Evolutionary conservation across 2,329 filamentous ascomycete genomes (phyloP).

Genomic region (Neocucurbitaria cava): DNA sequence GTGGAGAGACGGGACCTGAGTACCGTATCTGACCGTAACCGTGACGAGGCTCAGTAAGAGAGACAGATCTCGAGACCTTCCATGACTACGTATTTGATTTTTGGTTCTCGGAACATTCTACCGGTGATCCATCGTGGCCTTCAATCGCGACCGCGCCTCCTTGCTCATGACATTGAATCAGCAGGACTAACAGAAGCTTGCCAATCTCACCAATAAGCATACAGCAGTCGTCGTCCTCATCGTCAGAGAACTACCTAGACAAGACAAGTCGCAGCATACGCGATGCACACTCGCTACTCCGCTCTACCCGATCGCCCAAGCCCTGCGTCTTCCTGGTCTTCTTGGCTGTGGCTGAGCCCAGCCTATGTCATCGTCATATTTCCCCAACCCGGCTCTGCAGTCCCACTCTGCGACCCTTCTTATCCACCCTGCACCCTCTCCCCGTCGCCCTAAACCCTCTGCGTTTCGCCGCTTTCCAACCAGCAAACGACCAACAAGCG

Average conservation of each 20-base stretch:
- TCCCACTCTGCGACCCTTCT: conserved; percentile 11
- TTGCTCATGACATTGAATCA: conserved; percentile 3
- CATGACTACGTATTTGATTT: neutral
- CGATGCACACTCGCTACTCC: too few relatives aligned
- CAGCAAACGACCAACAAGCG: conserved; percentile 1
- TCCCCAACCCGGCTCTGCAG: neutral
- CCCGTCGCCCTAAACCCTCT: conserved; percentile 1
- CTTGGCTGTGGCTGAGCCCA: conserved; percentile 23
- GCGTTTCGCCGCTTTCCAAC: conserved; percentile 7
- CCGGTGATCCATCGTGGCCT: neutral
- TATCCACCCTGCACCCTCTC: conserved; percentile 11
- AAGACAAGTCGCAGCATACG: neutral
- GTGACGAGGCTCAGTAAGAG: too few relatives aligned
- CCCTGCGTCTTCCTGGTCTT: neutral
- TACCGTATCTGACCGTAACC: too few relatives aligned
- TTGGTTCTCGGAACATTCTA: neutral
- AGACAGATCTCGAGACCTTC: neutral
- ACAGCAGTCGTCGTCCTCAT: neutral
- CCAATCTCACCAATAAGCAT: neutral
- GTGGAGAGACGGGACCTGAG: too few relatives aligned
- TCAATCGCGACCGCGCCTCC: conserved; percentile 4
- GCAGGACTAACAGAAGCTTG: conserved; percentile 1
- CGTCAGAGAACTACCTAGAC: too few relatives aligned
- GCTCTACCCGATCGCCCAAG: conserved; percentile 11
- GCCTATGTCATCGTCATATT: conserved; percentile 15